Conservation (phyloP, 176 grass and related monocot species). For the Eleusine coracana region DNA sequence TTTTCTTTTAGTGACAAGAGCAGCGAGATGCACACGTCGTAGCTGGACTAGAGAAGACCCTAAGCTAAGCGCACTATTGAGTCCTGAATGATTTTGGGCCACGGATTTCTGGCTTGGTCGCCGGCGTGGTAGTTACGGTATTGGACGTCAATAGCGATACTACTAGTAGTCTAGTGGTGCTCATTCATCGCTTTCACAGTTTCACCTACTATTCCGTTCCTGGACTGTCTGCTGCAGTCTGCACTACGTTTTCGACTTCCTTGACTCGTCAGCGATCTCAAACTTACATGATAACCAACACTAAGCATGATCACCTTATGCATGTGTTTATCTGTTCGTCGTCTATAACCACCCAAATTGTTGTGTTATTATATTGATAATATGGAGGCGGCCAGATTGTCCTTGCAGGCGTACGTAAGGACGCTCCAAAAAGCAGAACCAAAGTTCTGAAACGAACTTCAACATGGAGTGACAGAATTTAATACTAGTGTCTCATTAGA, state of each 20-base stretch:
- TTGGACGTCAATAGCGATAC: constrained; percentile 4
- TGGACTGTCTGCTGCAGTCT: neutral
- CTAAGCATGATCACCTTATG: neutral
- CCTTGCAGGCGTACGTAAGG: neutral
- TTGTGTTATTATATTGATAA: neutral
- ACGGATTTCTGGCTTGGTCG: constrained; percentile 22
- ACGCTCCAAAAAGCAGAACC: neutral
- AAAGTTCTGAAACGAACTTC: neutral
- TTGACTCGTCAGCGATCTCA: neutral
- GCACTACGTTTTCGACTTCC: neutral
- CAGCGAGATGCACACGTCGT: neutral
- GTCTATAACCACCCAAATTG: neutral
- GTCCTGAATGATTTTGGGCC: constrained; percentile 4
- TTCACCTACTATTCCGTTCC: neutral
- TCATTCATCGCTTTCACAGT: constrained; percentile 23
- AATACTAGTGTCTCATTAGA: neutral
- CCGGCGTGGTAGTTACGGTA: constrained; percentile 39
- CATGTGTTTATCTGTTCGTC: neutral
- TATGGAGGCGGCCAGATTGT: neutral
- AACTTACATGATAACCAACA: neutral
- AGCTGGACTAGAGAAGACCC: constrained; percentile 31
- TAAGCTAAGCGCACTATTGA: constrained; percentile 19
- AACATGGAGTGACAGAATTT: neutral
- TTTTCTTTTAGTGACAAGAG: neutral
- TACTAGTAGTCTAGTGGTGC: neutral